Base-by-base conservation (phyloP, 2,329 filamentous ascomycete genomes). In the Fusarium haematococcum region DNA sequence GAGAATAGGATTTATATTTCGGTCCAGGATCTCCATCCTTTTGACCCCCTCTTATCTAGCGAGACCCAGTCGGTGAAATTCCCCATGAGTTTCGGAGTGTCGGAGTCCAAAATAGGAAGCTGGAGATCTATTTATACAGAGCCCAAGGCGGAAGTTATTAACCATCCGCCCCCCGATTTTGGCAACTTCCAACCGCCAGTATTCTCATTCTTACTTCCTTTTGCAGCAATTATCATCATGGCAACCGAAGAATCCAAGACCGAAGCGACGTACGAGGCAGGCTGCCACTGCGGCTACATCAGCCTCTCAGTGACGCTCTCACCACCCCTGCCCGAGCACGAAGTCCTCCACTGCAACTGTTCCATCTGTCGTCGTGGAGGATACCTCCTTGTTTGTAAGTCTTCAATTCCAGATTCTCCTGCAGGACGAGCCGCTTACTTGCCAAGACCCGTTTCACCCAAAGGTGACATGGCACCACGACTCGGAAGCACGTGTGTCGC, bases 221-320 rank as follows among this genome's bases (percentile, higher is more conserved):
- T 5, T 43, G 20, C 39, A 23, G 33, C 6, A 30, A 14, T 37
- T n/a, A 23, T 5, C 6, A 66, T 20, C 8, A 79, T 77, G 71
- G 37, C 74, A 8, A 59, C 64, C 8, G 35, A 70, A 41, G 60
- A 70, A n/a, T 61, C 45, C 8, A 77, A 80, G 59, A 63, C 73
- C 5, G 81, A 78, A 54, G 79, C 73, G 58, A 86, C 84, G 2
- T 88, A 90, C 78, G 79, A 85, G 54, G 86, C 83, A 13, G 85
- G 84, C 65, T 90, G 88, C 71, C 88, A 90, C 77, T 90, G 88
- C 79, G 88, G 87, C 52, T 84, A 84, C 63, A 83, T 90, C 68
- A 80, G 84, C 68, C 86, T 88, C 75, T 82, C 83, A 16, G 81
- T 88, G 32, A 85, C 83, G 23, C 82, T 90, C 52, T 86, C 85